Evolutionary conservation across 2,329 filamentous ascomycete genomes (phyloP), one percentile per base, ranked within the genome.

Genomic region (Pochonia chlamydosporia): DNA sequence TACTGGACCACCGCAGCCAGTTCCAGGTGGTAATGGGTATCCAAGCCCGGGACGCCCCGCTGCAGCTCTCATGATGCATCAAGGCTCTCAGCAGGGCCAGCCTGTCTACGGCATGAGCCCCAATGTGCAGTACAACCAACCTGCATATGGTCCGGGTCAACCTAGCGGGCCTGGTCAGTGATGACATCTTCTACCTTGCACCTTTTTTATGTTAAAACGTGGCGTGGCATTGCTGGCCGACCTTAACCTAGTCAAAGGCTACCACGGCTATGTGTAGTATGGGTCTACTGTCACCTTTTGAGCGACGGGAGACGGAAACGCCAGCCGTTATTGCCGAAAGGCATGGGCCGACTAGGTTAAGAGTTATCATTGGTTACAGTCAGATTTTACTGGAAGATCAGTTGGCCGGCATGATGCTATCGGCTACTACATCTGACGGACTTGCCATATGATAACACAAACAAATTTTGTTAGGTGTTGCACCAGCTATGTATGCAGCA

Each of bases 41-140:
- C 87, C 89, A n/a, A 96, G 92, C 62, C 92, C 92, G 1, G 84
- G 89, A 48, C 81, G 90, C 41, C 83, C 84, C 24, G 64, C 73
- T 18, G 89, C 93, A 11, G 85, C 89, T 2, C 89, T 95, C 84
- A 97, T 97, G 92, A 87, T 85, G 59, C 91, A 91, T 55, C 89
- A 96, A 69, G 89, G 89, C 47, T 96, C 91, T 24, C 92, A 96
- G 60, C 91, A 95, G 64, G 90, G 91, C 35, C 89, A 95, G 62
- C 82, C 72, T 59, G 81, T 74, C 69, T 91, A 79, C 73, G 86
- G 79, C 53, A 88, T 91, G 84, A 87, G 84, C 58, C 85, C 85
- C 37, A 83, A 75, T 45, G 77, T 84, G 66, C 85, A 85, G 61
- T 88, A 85, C 60, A 85, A 83, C 59, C 87, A 89, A 62, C 85